Base-by-base conservation (phyloP, 2,329 filamentous ascomycete species). In the Venturia effusa region DNA sequence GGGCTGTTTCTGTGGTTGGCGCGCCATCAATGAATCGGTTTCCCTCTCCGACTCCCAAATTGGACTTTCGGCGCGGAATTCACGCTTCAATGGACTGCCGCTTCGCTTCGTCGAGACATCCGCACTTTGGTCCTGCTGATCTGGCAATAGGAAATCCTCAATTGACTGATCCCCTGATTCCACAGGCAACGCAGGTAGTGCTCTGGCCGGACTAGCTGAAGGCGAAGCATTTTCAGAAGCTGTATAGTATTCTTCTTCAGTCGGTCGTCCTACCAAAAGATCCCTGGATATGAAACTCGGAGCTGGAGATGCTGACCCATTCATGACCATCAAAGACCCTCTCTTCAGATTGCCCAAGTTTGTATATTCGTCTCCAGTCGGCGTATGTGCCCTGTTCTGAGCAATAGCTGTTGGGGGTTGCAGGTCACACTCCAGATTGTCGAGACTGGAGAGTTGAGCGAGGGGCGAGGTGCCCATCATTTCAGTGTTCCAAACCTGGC, bases 271-370 rank as follows among this genome's bases (percentile, higher is more conserved):
- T 15, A 10, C 37, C 48, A 39, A n/a, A 54, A 43, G 62, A 59
- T 24, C 61, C 40, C 48, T 27, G 40, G 63, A 65, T 24, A 68
- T 66, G 48, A 74, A 68, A 65, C 76, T 77, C 3, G 76, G 72
- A 59, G 75, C 76, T 17, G 79, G 79, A 3, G 79, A 80, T 11
- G 76, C 72, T 19, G 74, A 72, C 10, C 79, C 79, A 64, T 81
- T 81, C 6, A 77, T 80, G 22, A 81, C 74, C 22, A 75, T 72
- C 10, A 81, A 71, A 3, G 77, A 76, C 8, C 79, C 79, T 7
- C 76, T 71, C 64, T 74, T 70, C 62, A 77, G 72, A 37, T 69
- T 71, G 5, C 78, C 77, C 37, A 78, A 71, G 59, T 78, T 75
- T 5, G 73, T 71, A 66, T 76, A 76, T 11, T 76, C 73, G 62